Evolutionary conservation across 2,329 filamentous ascomycete species (phyloP).

Genomic region (Cladophialophora bantiana): DNA sequence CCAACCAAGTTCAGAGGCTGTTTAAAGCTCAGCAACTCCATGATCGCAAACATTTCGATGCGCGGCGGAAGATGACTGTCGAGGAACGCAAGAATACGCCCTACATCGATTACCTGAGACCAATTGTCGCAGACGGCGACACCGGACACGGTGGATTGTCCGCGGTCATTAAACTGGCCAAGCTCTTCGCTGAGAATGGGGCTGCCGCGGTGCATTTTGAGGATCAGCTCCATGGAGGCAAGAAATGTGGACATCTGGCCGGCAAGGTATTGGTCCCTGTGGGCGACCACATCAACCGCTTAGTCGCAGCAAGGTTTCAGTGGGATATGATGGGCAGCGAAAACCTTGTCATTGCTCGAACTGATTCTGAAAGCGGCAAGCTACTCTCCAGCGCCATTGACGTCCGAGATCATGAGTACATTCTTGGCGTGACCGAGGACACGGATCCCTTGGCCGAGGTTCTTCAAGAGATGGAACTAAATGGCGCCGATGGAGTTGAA

Average conservation of each 20-base stretch:
- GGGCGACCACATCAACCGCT: constrained; percentile 93
- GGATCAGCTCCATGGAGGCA: constrained; percentile 95
- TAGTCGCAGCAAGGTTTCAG: constrained; percentile 90
- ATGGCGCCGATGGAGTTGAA: constrained; percentile 77
- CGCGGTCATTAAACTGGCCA: constrained; percentile 92
- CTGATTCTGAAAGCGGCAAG: constrained; percentile 92
- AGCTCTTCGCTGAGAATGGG: constrained; percentile 96
- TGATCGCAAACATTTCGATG: constrained; percentile 93
- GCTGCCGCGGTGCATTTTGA: constrained; percentile 97
- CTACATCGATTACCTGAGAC: constrained; percentile 90
- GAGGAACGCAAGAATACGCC: constrained; percentile 77
- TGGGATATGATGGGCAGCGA: constrained; percentile 98
- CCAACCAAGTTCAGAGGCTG: constrained; percentile 94
- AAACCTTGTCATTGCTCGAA: constrained; percentile 92
- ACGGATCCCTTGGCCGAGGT: constrained; percentile 84
- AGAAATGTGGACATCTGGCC: constrained; percentile 96
- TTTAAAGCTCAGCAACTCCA: constrained; percentile 98
- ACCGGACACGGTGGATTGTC: constrained; percentile 92
- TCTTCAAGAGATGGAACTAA: constrained; percentile 85
- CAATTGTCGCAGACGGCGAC: constrained; percentile 95
- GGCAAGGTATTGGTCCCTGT: constrained; percentile 95
- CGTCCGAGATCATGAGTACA: constrained; percentile 94
- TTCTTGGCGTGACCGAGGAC: constrained; percentile 83
- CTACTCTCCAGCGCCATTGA: constrained; percentile 91
- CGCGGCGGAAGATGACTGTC: constrained; percentile 75